Percentiles rank a stretch among this genome's conserved stretches.
Evolutionary conservation across 345 rosid species (phyloP).

Genomic region (Anastatica hierochuntica): DNA sequence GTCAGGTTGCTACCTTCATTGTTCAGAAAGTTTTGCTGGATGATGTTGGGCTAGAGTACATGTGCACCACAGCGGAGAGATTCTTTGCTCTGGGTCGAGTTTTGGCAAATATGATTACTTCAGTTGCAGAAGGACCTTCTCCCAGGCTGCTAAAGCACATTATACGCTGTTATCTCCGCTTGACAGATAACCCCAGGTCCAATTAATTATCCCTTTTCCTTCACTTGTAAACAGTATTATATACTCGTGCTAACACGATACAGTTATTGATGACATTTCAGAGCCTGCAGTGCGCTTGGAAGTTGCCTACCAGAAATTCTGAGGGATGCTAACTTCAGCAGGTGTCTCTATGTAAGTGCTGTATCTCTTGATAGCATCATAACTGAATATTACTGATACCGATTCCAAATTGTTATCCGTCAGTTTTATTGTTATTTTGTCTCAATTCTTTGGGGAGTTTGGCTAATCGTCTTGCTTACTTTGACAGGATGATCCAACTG

Average conservation of each 20-base stretch:
- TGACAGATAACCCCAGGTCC: conserved; percentile 73
- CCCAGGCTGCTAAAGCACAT: conserved; percentile 73
- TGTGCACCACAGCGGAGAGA: conserved; percentile 73
- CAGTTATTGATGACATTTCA: conserved; percentile 21
- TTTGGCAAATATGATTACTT: conserved; percentile 66
- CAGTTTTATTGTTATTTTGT: neutral
- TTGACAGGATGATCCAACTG: conserved; percentile 70
- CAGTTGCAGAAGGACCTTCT: conserved; percentile 74
- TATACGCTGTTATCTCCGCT: conserved; percentile 72
- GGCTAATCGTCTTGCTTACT: neutral
- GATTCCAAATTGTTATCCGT: neutral
- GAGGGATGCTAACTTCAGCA: conserved; percentile 55
- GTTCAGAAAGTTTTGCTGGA: conserved; percentile 75
- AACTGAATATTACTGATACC: neutral
- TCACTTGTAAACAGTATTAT: conserved; percentile 1
- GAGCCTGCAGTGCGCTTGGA: conserved; percentile 75
- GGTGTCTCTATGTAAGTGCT: conserved; percentile 65
- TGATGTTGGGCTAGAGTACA: conserved; percentile 86
- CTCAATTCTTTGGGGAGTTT: too few relatives aligned
- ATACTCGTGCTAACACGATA: conserved; percentile 8
- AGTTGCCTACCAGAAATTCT: conserved; percentile 75
- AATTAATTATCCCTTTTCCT: neutral
- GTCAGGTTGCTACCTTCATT: conserved; percentile 92
- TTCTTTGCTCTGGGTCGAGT: conserved; percentile 84
- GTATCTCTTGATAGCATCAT: conserved; percentile 6